Percentiles rank a stretch among this genome's conserved stretches.
phyloP scores from a whole-genome alignment of 164 flowering plant species.

The Chloranthus sessilifolius region DNA sequence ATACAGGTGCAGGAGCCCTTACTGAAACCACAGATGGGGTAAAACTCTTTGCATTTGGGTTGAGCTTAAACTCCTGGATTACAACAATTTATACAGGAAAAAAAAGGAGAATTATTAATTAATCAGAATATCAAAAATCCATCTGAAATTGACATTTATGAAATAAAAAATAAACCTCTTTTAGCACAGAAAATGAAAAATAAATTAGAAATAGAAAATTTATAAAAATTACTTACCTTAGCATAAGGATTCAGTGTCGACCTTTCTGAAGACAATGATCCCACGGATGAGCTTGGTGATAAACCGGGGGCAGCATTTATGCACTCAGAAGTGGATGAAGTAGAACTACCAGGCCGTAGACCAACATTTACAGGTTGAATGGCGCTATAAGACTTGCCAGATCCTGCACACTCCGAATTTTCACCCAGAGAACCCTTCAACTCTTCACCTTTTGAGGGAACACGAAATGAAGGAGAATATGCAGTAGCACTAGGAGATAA shows the following conservation, averaged over 20 bases:
- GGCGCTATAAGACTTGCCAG: conserved; percentile 31
- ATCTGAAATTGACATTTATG: too few relatives aligned
- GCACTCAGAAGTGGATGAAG: conserved; percentile 62
- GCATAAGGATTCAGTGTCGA: conserved; percentile 92
- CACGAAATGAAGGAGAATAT: conserved; percentile 30
- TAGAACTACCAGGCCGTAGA: conserved; percentile 55
- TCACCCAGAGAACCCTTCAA: conserved; percentile 26
- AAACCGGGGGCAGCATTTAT: conserved; percentile 45
- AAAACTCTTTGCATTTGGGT: conserved; percentile 95
- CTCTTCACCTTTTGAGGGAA: conserved; percentile 28
- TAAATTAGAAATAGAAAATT: neutral
- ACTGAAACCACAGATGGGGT: conserved; percentile 52
- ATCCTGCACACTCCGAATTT: conserved; percentile 23
- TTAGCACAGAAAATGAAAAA: neutral
- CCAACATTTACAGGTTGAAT: conserved; percentile 35
- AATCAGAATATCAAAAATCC: too few relatives aligned
- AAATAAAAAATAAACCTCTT: neutral
- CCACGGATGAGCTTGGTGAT: conserved; percentile 89
- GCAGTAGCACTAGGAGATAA: conserved; percentile 34
- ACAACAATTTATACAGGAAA: conserved; percentile 1
- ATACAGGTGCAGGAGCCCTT: conserved; percentile 65
- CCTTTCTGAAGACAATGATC: conserved; percentile 86
- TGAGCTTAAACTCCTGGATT: conserved; percentile 84
- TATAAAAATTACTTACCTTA: conserved; percentile 49
- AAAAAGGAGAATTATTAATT: neutral